Conservation (phyloP, 208 protist genomes). For the Trypanosoma theileri region DNA sequence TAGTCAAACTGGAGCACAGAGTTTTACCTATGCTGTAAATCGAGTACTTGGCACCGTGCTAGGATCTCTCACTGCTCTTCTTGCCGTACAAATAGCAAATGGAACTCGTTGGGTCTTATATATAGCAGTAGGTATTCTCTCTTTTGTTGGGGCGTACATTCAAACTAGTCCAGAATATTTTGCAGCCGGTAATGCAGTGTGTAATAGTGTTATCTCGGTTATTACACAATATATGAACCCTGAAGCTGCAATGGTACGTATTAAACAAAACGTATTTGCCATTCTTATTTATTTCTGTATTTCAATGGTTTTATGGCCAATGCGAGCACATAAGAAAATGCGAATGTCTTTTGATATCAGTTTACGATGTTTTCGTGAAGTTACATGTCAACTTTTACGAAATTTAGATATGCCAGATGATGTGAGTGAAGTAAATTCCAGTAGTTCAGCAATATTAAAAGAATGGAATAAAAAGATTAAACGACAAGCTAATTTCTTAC, state of each 20-base stretch:
- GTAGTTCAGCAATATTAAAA: constrained; percentile 60
- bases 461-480: constrained; percentile 78
- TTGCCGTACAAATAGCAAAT: constrained; percentile 73
- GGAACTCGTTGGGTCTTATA: constrained; percentile 67
- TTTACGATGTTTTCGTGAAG: constrained; percentile 82
- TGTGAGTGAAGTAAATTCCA: constrained; percentile 62
- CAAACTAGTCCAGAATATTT: constrained; percentile 82
- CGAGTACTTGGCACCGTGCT: constrained; percentile 87
- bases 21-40: constrained; percentile 86
- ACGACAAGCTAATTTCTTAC: constrained; percentile 60
- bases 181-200: constrained; percentile 85
- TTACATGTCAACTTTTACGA: constrained; percentile 69
- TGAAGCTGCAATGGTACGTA: constrained; percentile 84
- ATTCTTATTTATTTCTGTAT: constrained; percentile 92
- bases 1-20: constrained; percentile 85
- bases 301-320: constrained; percentile 77
- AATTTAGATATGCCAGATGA: constrained; percentile 89
- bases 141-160: constrained; percentile 85
- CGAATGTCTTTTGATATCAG: constrained; percentile 83
- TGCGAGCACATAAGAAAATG: constrained; percentile 74
- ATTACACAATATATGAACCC: constrained; percentile 81
- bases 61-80: constrained; percentile 63
- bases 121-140: constrained; percentile 65
- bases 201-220: constrained; percentile 85
- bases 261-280: constrained; percentile 90